A percentile compares a stretch with the other conserved stretches of the same genome.
Evolutionary conservation across 441 rosid species (phyloP).

Genomic region (Pelargonium cotyledonis): DNA sequence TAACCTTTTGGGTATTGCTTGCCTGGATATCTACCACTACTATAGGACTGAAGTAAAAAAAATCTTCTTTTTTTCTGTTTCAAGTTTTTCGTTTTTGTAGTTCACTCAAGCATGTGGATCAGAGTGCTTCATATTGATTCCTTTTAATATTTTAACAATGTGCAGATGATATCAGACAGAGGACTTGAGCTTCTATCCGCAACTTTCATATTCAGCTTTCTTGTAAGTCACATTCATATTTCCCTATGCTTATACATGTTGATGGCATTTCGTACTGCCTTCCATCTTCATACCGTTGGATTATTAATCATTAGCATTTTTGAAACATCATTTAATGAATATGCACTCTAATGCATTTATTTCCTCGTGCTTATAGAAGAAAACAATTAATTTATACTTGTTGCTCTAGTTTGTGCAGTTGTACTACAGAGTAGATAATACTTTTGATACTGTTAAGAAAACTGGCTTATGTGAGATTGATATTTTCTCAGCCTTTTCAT

Average conservation of each 20-base stretch:
- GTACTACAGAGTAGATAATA: background rate
- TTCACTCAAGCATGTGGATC: background rate
- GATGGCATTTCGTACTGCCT: background rate
- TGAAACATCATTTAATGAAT: background rate
- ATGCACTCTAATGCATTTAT: too few species aligned
- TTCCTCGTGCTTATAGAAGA: too few species aligned
- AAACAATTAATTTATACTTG: too few species aligned
- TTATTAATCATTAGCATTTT: background rate
- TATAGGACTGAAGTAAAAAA: too few species aligned
- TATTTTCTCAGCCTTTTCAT: background rate
- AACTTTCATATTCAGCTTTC: constrained; percentile 58
- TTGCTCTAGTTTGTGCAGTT: background rate
- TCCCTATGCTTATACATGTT: constrained; percentile 1
- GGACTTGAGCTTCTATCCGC: constrained; percentile 78
- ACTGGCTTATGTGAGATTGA: background rate
- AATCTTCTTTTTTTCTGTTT: too few species aligned
- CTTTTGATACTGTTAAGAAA: background rate
- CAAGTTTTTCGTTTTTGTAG: too few species aligned
- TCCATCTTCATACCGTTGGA: constrained; percentile 1
- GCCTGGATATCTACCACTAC: too few species aligned
- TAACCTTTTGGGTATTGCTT: too few species aligned
- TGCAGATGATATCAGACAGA: constrained; percentile 70
- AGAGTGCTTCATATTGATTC: background rate
- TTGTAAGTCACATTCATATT: constrained; percentile 41
- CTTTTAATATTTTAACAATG: constrained; percentile 14